Conservation (phyloP, 495 filamentous ascomycete species). For the Schizothecium vesticola region DNA sequence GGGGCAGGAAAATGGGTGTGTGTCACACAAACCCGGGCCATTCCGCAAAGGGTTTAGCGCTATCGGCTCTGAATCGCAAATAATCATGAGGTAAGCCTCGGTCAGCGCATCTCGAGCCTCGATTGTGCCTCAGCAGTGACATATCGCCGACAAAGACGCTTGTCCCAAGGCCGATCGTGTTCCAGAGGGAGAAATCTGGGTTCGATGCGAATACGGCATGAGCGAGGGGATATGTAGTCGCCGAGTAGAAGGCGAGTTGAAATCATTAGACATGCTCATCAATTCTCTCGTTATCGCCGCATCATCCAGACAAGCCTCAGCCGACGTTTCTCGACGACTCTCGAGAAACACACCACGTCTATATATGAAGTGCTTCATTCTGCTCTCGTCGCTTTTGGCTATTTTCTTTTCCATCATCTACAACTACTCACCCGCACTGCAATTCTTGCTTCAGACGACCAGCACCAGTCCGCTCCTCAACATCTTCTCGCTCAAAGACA, state of each 20-base stretch:
- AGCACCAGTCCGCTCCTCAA: background rate
- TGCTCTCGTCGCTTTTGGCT: slow-evolving; percentile 4
- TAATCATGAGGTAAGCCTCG: background rate
- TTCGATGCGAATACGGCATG: background rate
- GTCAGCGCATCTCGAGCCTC: background rate
- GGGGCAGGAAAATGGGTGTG: background rate
- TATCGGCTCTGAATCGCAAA: background rate
- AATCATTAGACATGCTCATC: slow-evolving; percentile 8
- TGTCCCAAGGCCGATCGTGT: background rate
- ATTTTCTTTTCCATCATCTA: slow-evolving; percentile 21
- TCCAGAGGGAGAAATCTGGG: background rate
- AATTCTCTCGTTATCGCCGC: slow-evolving; percentile 1
- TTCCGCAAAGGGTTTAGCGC: background rate
- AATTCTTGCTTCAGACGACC: background rate
- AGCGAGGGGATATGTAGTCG: background rate
- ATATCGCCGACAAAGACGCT: background rate
- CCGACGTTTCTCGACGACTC: background rate
- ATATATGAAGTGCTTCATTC: slow-evolving; percentile 12
- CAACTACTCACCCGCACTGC: slow-evolving; percentile 4
- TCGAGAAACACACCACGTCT: background rate
- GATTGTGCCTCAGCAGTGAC: background rate
- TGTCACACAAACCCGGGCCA: background rate
- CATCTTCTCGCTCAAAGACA: background rate
- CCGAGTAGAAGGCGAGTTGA: background rate
- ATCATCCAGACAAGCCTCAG: background rate